Evolutionary conservation across 1,284 basidiomycete species (phyloP).

Genomic region (Cutaneotrichosporon cyanovorans): DNA sequence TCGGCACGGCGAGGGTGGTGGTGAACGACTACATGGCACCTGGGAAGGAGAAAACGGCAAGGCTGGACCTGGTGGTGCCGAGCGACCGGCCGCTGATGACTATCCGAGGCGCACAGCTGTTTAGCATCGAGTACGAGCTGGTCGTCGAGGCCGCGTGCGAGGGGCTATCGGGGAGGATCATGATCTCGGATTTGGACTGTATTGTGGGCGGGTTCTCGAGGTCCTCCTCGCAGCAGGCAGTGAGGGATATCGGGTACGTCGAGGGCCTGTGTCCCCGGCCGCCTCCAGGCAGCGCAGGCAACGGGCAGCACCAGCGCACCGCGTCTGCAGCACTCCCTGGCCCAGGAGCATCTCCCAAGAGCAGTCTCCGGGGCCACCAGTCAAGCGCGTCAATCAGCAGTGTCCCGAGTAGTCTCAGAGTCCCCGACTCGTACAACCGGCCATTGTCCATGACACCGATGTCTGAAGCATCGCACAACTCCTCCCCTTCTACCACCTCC

Average conservation of each 20-base stretch:
- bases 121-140: conserved; percentile 71
- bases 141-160: conserved; percentile 68
- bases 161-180: conserved; percentile 51
- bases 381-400: background rate
- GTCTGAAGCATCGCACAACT: too few species aligned
- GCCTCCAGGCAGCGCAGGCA: background rate
- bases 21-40: conserved; percentile 59
- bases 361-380: background rate
- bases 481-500: background rate
- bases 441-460: conserved; percentile 1
- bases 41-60: conserved; percentile 61
- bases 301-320: conserved; percentile 1
- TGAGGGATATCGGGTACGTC: conserved; percentile 40
- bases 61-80: conserved; percentile 61
- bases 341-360: background rate
- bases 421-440: background rate
- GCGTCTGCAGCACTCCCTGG: background rate
- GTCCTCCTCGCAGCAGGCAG: conserved; percentile 31
- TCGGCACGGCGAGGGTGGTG: background rate
- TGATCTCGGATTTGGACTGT: conserved; percentile 62
- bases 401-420: background rate
- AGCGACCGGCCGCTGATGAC: conserved; percentile 65
- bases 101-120: conserved; percentile 64
- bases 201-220: conserved; percentile 33
- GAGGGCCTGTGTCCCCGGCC: conserved; percentile 31